Evolutionary conservation across 495 filamentous ascomycete genomes (phyloP).

Genomic region (Copromyces sp.): DNA sequence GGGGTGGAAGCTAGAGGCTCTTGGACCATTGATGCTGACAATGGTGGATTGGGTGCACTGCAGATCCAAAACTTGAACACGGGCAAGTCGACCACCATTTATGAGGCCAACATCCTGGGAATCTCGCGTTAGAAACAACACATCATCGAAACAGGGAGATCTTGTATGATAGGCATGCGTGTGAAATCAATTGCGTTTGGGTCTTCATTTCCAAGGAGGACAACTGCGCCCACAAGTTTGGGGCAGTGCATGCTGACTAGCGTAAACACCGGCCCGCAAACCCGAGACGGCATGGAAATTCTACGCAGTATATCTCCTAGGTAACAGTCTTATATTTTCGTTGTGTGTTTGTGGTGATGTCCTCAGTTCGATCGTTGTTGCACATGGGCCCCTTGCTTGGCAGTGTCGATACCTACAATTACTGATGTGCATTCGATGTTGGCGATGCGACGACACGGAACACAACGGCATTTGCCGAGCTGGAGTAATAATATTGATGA

Average conservation of each 20-base stretch:
- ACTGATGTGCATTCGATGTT: no score
- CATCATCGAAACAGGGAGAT: neutral
- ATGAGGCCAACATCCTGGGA: constrained; percentile 34
- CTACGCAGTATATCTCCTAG: neutral
- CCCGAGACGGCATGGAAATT: neutral
- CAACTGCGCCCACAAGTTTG: neutral
- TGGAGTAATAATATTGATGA: neutral
- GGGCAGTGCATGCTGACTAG: neutral
- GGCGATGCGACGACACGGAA: neutral
- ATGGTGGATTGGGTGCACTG: neutral
- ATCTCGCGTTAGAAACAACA: neutral
- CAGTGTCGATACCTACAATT: no score
- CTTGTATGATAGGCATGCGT: neutral
- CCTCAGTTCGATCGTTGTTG: neutral
- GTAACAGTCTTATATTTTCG: neutral
- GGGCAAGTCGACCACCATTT: constrained; percentile 29
- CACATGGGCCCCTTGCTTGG: no score
- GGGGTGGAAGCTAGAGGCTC: neutral
- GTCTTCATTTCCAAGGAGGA: neutral
- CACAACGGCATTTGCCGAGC: neutral
- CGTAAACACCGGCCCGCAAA: neutral
- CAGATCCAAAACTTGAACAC: constrained; percentile 36
- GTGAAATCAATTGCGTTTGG: neutral
- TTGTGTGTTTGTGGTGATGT: neutral
- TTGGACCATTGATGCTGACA: neutral